Conservation (phyloP, 768 basidiomycete species). For the Lactifluus pinguis region DNA sequence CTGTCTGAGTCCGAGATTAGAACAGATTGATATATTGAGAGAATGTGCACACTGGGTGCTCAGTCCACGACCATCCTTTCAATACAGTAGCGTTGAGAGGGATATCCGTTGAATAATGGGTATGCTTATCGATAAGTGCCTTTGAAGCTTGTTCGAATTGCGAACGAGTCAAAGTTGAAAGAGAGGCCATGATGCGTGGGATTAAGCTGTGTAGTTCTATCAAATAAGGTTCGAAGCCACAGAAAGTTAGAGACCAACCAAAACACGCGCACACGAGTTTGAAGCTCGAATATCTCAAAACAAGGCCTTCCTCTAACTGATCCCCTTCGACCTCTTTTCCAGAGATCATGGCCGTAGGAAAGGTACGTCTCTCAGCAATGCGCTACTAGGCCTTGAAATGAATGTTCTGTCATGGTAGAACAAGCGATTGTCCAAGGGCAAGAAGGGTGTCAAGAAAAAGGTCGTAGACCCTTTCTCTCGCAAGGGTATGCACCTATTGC, state of each 20-base stretch:
- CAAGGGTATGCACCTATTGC: slow-evolving; percentile 60
- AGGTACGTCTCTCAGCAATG: slow-evolving; percentile 40
- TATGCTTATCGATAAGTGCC: slow-evolving; percentile 34
- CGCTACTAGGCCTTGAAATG: not conserved
- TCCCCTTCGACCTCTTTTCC: slow-evolving; percentile 31
- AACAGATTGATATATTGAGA: not conserved
- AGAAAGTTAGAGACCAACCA: slow-evolving; percentile 2
- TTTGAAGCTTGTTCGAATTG: slow-evolving; percentile 56
- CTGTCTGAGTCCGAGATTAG: slow-evolving; percentile 19
- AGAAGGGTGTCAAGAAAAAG: slow-evolving; percentile 99
- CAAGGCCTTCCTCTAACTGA: slow-evolving; percentile 39
- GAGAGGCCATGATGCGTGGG: slow-evolving; percentile 20
- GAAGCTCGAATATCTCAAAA: slow-evolving; percentile 29
- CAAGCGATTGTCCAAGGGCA: slow-evolving; percentile 96
- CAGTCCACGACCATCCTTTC: slow-evolving; percentile 52
- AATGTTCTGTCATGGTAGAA: slow-evolving; percentile 45
- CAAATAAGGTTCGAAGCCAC: slow-evolving; percentile 61
- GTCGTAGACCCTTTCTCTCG: slow-evolving; percentile 99
- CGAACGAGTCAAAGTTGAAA: slow-evolving; percentile 43
- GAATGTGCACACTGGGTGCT: slow-evolving; percentile 41
- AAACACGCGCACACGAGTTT: slow-evolving; percentile 7
- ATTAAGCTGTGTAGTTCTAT: slow-evolving; percentile 36
- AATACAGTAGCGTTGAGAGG: slow-evolving; percentile 8
- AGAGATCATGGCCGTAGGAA: slow-evolving; percentile 80
- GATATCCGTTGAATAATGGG: not conserved